Conservation (phyloP, 768 basidiomycete genomes). For the Pisolithus tinctorius region DNA sequence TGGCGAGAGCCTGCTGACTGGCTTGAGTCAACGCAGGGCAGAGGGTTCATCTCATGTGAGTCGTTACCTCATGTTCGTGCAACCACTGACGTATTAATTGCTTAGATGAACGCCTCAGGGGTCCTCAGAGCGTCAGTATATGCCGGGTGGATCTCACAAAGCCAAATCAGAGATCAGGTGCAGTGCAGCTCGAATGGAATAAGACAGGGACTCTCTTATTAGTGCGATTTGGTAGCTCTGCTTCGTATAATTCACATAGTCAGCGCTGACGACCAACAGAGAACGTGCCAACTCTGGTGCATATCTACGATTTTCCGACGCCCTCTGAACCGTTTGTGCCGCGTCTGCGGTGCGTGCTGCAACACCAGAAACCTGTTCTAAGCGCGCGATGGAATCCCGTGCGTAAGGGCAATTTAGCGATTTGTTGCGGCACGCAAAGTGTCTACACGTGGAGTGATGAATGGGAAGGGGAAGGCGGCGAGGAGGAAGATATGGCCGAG, state of each 20-base stretch:
- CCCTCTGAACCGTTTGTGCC: slow-evolving; percentile 53
- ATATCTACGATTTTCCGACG: slow-evolving; percentile 69
- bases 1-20: slow-evolving; percentile 87
- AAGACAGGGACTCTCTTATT: slow-evolving; percentile 66
- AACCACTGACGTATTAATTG: background rate
- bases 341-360: slow-evolving; percentile 55
- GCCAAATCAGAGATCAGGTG: slow-evolving; percentile 59
- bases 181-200: slow-evolving; percentile 77
- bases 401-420: slow-evolving; percentile 61
- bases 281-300: slow-evolving; percentile 52
- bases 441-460: slow-evolving; percentile 82
- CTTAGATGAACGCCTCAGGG: slow-evolving; percentile 59
- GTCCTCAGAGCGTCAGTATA: slow-evolving; percentile 46
- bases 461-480: slow-evolving; percentile 55
- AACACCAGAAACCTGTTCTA: slow-evolving; percentile 57
- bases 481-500: slow-evolving; percentile 76
- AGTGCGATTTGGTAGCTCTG: slow-evolving; percentile 56
- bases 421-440: slow-evolving; percentile 62
- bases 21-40: slow-evolving; percentile 76
- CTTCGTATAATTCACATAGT: background rate
- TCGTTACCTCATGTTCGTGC: background rate
- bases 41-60: slow-evolving; percentile 84
- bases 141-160: slow-evolving; percentile 53
- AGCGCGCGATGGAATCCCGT: slow-evolving; percentile 79
- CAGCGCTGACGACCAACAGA: slow-evolving; percentile 34